A percentile compares a stretch with the other conserved stretches of the same genome.
phyloP scores from a whole-genome alignment of 1,139 yeast species.

The Debaryomyces subglobosus region DNA sequence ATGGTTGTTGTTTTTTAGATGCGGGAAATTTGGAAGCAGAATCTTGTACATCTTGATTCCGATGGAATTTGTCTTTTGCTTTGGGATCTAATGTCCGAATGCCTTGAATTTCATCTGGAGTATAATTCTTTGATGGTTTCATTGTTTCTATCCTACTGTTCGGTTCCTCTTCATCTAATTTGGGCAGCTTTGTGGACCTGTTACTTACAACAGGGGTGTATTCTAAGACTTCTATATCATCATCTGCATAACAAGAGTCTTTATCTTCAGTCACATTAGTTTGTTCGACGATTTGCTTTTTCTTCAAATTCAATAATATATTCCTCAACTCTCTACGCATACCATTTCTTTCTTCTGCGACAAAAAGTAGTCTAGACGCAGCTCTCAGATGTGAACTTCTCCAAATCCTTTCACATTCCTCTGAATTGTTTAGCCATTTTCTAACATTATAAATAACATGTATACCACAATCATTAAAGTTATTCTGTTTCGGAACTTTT shows the following conservation, averaged over 20 bases:
- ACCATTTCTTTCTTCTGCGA: constrained; percentile 35
- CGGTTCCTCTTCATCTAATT: background rate
- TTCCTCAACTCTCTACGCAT: constrained; percentile 36
- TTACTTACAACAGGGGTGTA: constrained; percentile 11
- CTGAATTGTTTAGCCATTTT: constrained; percentile 59
- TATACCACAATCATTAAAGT: constrained; percentile 93
- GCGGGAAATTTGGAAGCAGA: background rate
- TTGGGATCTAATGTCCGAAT: constrained; percentile 14
- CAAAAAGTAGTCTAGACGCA: constrained; percentile 24
- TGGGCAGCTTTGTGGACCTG: background rate
- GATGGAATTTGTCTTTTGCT: background rate
- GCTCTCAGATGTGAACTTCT: constrained; percentile 25
- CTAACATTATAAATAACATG: constrained; percentile 82
- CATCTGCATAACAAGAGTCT: constrained; percentile 13
- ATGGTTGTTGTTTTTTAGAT: background rate
- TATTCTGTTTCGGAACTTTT: constrained; percentile 80
- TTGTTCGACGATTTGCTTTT: constrained; percentile 14
- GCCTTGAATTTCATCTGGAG: background rate
- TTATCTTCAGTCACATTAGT: background rate
- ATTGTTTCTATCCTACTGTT: background rate
- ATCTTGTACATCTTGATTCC: background rate
- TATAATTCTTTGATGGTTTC: background rate
- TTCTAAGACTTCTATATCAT: constrained; percentile 28
- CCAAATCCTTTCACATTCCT: constrained; percentile 57
- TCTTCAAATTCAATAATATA: constrained; percentile 30